Evolutionary conservation across 768 basidiomycete genomes (phyloP).

Genomic region (Collybia sp.): DNA sequence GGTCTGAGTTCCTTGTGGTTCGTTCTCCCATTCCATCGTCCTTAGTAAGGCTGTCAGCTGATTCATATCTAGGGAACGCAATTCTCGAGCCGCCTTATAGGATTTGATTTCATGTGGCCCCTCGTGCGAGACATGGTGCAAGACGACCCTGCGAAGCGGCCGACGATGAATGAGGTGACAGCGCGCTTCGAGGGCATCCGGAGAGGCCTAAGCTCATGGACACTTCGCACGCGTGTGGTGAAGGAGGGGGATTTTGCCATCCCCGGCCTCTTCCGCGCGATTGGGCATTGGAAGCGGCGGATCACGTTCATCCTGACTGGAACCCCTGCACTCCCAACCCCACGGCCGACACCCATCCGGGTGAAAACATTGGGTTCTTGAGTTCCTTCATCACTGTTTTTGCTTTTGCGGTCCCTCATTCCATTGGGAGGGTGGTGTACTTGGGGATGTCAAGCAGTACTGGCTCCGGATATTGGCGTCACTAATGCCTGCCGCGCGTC

Average conservation of each 20-base stretch:
- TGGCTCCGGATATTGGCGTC: too few relatives aligned
- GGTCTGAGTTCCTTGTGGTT: slow-evolving; percentile 11
- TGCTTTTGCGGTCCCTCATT: too few relatives aligned
- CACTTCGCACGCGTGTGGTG: slow-evolving; percentile 1
- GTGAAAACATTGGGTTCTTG: too few relatives aligned
- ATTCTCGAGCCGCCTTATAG: slow-evolving; percentile 1
- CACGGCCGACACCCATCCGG: too few relatives aligned
- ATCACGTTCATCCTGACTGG: neutral
- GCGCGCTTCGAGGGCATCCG: slow-evolving; percentile 18
- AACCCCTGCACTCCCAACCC: neutral
- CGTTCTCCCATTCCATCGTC: slow-evolving; percentile 8
- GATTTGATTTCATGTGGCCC: slow-evolving; percentile 24
- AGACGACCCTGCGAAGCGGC: slow-evolving; percentile 28
- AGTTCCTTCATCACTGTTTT: too few relatives aligned
- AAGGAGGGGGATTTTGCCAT: neutral
- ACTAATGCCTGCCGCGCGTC: too few relatives aligned
- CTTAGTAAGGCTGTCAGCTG: neutral
- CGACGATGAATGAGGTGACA: slow-evolving; percentile 30
- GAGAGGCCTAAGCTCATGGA: slow-evolving; percentile 1
- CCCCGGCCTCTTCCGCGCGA: neutral
- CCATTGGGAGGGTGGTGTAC: too few relatives aligned
- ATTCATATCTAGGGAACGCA: too few relatives aligned
- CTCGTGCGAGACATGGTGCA: slow-evolving; percentile 31
- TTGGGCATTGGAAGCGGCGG: slow-evolving; percentile 2
- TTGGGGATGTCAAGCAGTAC: too few relatives aligned